These are phyloP conservation scores for Leccinum solheimii DNA, from an alignment of 1,284 basidiomycete species.

Conservation along the genomic window DNA sequence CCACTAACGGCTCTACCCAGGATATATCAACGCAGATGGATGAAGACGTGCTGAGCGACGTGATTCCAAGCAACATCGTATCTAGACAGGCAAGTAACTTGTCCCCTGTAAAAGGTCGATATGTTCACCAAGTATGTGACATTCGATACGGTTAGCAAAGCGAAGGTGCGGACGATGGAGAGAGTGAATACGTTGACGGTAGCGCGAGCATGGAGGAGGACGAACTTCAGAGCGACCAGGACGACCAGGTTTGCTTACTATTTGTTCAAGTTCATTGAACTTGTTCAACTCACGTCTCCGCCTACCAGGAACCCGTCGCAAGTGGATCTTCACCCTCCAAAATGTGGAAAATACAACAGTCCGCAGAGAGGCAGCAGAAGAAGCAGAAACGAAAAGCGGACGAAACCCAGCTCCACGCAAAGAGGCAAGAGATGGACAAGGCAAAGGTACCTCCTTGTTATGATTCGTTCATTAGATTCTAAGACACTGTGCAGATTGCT, in stretches of 20 bases:
- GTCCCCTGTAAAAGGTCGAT: not conserved
- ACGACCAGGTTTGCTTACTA: conserved; percentile 40
- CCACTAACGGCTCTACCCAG: conserved; percentile 11
- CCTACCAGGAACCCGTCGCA: conserved; percentile 29
- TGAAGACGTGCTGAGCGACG: conserved; percentile 78
- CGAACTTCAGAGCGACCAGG: conserved; percentile 61
- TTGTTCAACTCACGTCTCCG: conserved; percentile 4
- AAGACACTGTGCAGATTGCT: conserved; percentile 56
- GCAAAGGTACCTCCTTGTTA: conserved; percentile 56
- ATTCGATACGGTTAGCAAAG: conserved; percentile 51
- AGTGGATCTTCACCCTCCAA: conserved; percentile 42
- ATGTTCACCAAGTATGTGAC: conserved; percentile 16
- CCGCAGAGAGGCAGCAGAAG: conserved; percentile 48
- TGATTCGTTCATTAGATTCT: not conserved
- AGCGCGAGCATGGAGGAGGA: conserved; percentile 55
- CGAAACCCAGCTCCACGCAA: conserved; percentile 65
- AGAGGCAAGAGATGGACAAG: conserved; percentile 80
- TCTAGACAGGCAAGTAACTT: conserved; percentile 64
- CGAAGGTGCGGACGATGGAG: conserved; percentile 60
- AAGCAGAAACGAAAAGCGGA: conserved; percentile 68
- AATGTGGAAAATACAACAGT: conserved; percentile 39
- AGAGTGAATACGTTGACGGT: conserved; percentile 63
- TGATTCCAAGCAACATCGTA: conserved; percentile 80
- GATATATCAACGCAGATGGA: conserved; percentile 41
- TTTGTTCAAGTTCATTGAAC: conserved; percentile 7